Conservation (phyloP, 2,329 filamentous ascomycete species). For the Orbilia blumenaviensis region DNA sequence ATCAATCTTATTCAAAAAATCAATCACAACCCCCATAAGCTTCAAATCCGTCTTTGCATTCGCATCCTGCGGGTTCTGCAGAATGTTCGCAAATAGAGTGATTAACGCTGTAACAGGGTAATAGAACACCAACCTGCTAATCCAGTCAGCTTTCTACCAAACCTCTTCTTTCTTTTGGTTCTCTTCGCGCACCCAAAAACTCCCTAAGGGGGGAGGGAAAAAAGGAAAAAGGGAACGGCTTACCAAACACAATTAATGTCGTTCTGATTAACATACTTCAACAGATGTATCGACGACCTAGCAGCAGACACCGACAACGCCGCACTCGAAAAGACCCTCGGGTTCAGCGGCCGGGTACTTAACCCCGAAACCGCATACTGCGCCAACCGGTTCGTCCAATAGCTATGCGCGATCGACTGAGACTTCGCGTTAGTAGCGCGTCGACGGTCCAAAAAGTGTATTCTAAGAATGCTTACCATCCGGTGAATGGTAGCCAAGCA, state of each 20-base stretch:
- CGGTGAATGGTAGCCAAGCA: conserved; percentile 96
- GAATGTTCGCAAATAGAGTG: conserved; percentile 92
- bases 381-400: conserved; percentile 94
- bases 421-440: conserved; percentile 8
- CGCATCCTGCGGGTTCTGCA: conserved; percentile 92
- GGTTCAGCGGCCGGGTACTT: conserved; percentile 89
- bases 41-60: conserved; percentile 87
- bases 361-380: conserved; percentile 95
- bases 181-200: not conserved
- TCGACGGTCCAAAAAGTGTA: not conserved
- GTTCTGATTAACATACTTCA: conserved; percentile 95
- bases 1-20: conserved; percentile 87
- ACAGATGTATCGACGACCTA: conserved; percentile 86
- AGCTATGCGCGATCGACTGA: conserved; percentile 87
- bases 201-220: not conserved
- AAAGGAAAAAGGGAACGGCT: conserved; percentile 60
- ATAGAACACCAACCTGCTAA: conserved; percentile 81
- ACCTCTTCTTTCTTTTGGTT: not conserved
- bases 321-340: conserved; percentile 91
- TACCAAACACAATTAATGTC: conserved; percentile 96
- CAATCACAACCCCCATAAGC: conserved; percentile 91
- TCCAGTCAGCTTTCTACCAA: conserved; percentile 35
- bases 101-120: conserved; percentile 95
- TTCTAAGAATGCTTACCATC: conserved; percentile 67
- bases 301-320: conserved; percentile 92